Base-by-base conservation (phyloP, 73 alveolate species). In the Uronychia setigera region DNA sequence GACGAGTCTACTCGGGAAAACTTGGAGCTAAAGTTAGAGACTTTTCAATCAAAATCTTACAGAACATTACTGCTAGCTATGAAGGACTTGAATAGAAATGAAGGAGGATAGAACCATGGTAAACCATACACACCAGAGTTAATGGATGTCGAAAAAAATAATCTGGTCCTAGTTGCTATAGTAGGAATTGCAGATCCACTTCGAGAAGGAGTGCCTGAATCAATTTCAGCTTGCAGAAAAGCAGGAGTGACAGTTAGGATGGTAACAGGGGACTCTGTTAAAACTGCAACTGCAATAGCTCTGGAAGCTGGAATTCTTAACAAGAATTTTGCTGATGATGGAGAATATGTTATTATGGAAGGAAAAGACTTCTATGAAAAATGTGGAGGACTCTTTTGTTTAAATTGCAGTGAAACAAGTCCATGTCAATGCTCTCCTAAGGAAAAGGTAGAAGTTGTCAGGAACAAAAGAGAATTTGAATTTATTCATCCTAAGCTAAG, bases 201-300 rank as follows among this genome's bases (percentile, higher is more conserved):
- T 33, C 86, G 99, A 80, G 84, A 67, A 74, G 99, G 93, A 59
- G 97, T 97, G n/a, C 97, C 97, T 28, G 86, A 86, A 34, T 96
- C 97, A 28, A 95, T 97, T 33, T 58, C 80, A 28, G 35, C 32
- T 58, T 96, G 99, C 88, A 87, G 90, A 58, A 87, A 94, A 74
- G 99, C 99, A 58, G 99, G 98, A 58, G 94, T 97, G 32, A 94
- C 83, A 76, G 98, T 97, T 0, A 84, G 99, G 81, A 97, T 97
- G 99, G 98, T 96, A 0, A 95, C 99, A 31, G 98, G 98, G 29
- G 99, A 97, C 76, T 95, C 94, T 88, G 90, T 90, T 59, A 92
- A 85, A 14, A 95, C 98, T 27, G 99, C 99, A 0, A 81, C 79
- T 29, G 97, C 98, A 1, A 95, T 97, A 0, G 98, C 99, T 19